Evolutionary conservation across 345 rosid species (phyloP), one percentile per base, ranked within the genome.

Genomic region (Lepidium sativum): DNA sequence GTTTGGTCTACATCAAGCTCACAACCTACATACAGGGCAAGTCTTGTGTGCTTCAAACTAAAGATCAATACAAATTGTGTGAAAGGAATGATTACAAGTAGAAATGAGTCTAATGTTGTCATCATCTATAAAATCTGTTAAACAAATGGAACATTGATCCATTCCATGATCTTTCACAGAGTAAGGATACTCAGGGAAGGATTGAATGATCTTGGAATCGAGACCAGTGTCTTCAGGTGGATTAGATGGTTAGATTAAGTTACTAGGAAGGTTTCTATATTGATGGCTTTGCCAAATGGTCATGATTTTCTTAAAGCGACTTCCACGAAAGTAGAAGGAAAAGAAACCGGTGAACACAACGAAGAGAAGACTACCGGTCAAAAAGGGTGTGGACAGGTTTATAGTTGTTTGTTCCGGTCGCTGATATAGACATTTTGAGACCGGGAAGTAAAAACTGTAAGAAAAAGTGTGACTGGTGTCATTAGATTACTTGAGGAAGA

Each of bases 41-140:
- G 92, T 84, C 69, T 81, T 87, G 63, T 89, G 89, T 2, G 82
- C 77, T 16, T 75, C 75, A 39, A 89, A 86, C 98, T 97, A 92
- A 20, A 85, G 86, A 72, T 89, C 98, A 15, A 92, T 83, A 52
- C 98, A 92, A 38, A 82, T 89, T 59, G 78, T 78, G 67, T 89
- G 98, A 33, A 89, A 89, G 4, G 85, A 86, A 69, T 92, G 94
- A 65, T 73, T 83, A 75, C 97, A 92, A 60, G 79, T 79, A 1
- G 84, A 82, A 34, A 92, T 65, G 15, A 92, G 86, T 35, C 94
- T 86, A 34, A 92, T 82, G 16, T 79, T 38, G 34, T 85, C 92
- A 0, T 87, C 81, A 20, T 84, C 86, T 40, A 60, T 63, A 43
- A 89, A 87, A 29, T 89, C 96, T 5, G 75, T 67, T 71, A 92